phyloP scores from a whole-genome alignment of 768 basidiomycete genomes.

The Serendipita sp. region DNA sequence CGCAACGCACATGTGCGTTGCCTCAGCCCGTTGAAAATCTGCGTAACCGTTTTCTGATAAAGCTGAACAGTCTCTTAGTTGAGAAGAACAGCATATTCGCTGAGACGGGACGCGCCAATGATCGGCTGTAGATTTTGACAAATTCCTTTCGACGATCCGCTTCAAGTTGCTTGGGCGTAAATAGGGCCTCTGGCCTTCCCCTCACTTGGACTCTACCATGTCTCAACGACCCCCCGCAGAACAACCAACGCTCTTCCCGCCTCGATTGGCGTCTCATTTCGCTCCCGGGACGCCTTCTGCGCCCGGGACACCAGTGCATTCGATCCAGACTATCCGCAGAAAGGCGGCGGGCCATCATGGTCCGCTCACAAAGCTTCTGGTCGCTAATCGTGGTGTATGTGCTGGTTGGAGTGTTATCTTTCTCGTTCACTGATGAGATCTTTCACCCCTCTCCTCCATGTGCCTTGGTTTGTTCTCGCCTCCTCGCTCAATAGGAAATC shows the following conservation, averaged over 20 bases:
- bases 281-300: conserved; percentile 50
- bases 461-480: conserved; percentile 11
- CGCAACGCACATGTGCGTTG: not conserved
- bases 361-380: conserved; percentile 79
- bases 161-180: not conserved
- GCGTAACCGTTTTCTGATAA: too few species aligned
- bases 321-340: conserved; percentile 79
- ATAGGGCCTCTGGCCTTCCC: not conserved
- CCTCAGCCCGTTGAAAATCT: not conserved
- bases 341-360: conserved; percentile 85
- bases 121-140: too few species aligned
- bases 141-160: too few species aligned
- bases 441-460: conserved; percentile 3
- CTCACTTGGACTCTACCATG: not conserved
- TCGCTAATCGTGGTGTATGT: conserved; percentile 81
- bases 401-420: conserved; percentile 8
- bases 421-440: not conserved
- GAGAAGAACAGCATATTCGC: too few species aligned
- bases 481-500: conserved; percentile 54
- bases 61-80: too few species aligned
- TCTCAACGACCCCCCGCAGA: not conserved
- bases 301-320: conserved; percentile 76
- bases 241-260: conserved; percentile 38
- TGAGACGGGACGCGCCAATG: too few species aligned
- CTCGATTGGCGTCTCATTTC: conserved; percentile 58